A percentile compares a stretch with the other conserved stretches of the same genome.
Conservation (phyloP, 2,329 filamentous ascomycete species). For the Lecanosticta acicola region DNA sequence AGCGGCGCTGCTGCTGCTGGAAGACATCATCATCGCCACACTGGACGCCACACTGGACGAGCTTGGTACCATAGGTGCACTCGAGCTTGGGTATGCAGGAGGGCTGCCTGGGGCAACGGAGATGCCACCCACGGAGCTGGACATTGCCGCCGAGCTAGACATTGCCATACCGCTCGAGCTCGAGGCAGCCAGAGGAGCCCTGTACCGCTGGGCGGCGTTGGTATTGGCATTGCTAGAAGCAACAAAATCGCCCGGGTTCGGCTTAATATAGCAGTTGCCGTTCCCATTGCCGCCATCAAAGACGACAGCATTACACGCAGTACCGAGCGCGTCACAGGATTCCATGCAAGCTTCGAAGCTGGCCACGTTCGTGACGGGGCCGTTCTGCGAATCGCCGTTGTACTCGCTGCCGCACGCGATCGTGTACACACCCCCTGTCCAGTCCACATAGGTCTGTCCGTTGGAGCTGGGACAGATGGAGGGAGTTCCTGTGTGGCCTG, state of each 20-base stretch:
- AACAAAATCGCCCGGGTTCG: neutral
- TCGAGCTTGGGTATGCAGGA: no score
- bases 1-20: neutral
- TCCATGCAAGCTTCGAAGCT: neutral
- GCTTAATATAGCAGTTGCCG: neutral
- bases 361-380: neutral
- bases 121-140: no score
- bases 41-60: no score
- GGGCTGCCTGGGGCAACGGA: no score
- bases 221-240: neutral
- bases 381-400: neutral
- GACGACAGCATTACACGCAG: neutral
- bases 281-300: neutral
- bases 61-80: no score
- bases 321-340: neutral
- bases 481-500: neutral
- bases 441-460: neutral
- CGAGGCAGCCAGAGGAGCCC: no score
- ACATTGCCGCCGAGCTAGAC: no score
- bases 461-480: constrained; percentile 1
- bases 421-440: neutral
- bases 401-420: neutral
- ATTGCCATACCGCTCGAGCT: no score
- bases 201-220: no score
- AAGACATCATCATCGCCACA: no score